Conservation (phyloP, 2,329 filamentous ascomycete species). For the Pseudocercospora eumusae region DNA sequence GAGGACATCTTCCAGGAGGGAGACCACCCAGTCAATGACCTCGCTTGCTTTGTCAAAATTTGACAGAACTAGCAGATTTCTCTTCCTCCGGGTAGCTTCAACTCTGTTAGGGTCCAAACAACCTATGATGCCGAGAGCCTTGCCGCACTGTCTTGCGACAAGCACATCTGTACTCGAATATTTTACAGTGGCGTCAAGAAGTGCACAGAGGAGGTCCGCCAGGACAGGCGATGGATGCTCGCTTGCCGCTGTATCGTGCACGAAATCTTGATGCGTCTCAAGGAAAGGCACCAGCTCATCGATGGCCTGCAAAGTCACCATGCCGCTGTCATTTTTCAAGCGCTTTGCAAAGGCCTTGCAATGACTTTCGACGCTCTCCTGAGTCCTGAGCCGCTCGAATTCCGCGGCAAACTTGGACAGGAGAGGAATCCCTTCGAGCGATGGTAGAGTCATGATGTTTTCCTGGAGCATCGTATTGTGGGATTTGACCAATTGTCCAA, state of each 20-base stretch:
- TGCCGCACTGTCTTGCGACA: constrained; percentile 72
- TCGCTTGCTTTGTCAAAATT: constrained; percentile 82
- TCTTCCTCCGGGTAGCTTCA: constrained; percentile 74
- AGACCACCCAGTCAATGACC: constrained; percentile 80
- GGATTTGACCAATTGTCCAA: constrained; percentile 66
- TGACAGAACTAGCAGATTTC: constrained; percentile 79
- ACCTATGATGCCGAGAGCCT: constrained; percentile 84
- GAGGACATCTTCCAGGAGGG: constrained; percentile 81
- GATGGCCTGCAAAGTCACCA: constrained; percentile 80
- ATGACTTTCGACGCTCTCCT: constrained; percentile 65
- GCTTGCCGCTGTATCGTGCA: constrained; percentile 77
- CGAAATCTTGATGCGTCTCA: constrained; percentile 68
- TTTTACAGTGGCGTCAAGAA: constrained; percentile 82
- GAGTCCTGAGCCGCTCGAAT: constrained; percentile 64
- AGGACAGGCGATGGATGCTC: constrained; percentile 81
- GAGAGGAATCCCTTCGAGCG: constrained; percentile 68
- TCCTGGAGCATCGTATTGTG: constrained; percentile 63
- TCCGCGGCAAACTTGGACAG: constrained; percentile 68
- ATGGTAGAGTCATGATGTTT: constrained; percentile 75
- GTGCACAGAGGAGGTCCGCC: constrained; percentile 68
- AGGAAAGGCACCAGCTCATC: constrained; percentile 75
- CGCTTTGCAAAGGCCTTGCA: constrained; percentile 72
- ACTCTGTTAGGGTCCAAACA: constrained; percentile 89
- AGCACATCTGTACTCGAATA: constrained; percentile 69
- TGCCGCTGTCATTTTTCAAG: constrained; percentile 78